Evolutionary conservation across 2,329 filamentous ascomycete species (phyloP).

Genomic region (Byssoonygena ceratinophila): DNA sequence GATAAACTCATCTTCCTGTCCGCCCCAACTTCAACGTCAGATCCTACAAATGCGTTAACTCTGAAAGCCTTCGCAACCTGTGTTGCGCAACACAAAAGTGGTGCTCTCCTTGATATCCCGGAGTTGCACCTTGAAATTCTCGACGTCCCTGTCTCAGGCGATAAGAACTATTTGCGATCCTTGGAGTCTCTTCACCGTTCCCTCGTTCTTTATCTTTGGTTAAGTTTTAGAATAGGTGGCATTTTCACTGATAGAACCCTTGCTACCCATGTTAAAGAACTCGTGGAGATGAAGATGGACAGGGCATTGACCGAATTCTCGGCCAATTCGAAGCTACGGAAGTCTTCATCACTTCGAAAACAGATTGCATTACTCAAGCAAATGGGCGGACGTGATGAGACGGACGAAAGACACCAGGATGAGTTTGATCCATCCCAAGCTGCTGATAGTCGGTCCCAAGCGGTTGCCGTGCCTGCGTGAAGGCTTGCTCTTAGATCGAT

Average conservation of each 20-base stretch:
- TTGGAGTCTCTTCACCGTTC: constrained; percentile 73
- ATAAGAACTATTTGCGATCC: constrained; percentile 50
- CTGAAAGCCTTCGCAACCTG: constrained; percentile 56
- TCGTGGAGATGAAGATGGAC: constrained; percentile 69
- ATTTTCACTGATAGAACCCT: constrained; percentile 65
- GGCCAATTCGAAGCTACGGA: constrained; percentile 33
- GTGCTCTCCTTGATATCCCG: constrained; percentile 59
- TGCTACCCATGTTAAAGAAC: constrained; percentile 64
- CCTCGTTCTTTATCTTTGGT: constrained; percentile 81
- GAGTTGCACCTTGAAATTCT: constrained; percentile 63
- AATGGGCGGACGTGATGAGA: constrained; percentile 20
- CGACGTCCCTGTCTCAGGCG: constrained; percentile 43
- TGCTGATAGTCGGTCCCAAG: background rate
- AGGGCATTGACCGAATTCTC: constrained; percentile 50
- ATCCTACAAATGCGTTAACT: constrained; percentile 34
- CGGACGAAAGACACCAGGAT: background rate
- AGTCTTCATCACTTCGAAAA: constrained; percentile 27
- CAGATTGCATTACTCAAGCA: constrained; percentile 32
- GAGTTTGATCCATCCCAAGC: background rate
- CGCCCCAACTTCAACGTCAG: constrained; percentile 54
- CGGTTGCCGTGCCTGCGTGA: background rate
- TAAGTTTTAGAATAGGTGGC: constrained; percentile 77
- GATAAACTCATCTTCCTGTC: constrained; percentile 69
- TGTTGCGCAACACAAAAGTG: constrained; percentile 56
- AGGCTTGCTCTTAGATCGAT: background rate